Percentiles rank a stretch among this genome's conserved stretches.
phyloP scores from a whole-genome alignment of 2,329 filamentous ascomycete genomes.

The Botryotinia convoluta region DNA sequence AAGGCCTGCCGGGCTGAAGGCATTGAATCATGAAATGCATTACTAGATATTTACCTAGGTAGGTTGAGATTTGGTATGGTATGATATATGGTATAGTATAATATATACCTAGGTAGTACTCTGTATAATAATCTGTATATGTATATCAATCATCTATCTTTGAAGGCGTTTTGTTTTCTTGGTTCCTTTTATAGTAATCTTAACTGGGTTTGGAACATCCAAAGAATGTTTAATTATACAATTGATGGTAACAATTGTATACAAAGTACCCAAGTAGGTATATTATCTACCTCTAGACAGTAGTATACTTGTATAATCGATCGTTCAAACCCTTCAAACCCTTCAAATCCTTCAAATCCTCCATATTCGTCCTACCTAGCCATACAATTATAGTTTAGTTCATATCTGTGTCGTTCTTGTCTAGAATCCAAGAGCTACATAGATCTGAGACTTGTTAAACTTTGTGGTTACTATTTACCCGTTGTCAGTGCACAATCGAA shows the following conservation, averaged over 20 bases:
- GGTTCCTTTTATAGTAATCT: not conserved
- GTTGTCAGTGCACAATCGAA: slow-evolving; percentile 6
- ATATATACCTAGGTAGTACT: not conserved
- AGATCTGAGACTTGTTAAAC: slow-evolving; percentile 6
- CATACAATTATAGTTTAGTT: not conserved
- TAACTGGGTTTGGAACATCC: not conserved
- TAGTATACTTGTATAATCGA: not conserved
- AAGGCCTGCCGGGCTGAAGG: not conserved
- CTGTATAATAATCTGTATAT: not conserved
- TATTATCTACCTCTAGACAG: not conserved
- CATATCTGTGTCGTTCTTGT: not conserved
- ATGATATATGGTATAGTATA: not conserved
- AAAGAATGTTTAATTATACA: not conserved
- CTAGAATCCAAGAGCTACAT: not conserved
- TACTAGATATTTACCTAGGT: not conserved
- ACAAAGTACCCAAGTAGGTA: not conserved
- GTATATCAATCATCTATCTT: not conserved
- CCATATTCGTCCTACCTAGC: not conserved
- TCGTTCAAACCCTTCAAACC: not conserved
- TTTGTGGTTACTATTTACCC: not conserved
- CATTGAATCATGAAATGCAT: not conserved
- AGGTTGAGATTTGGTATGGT: not conserved
- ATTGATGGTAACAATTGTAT: not conserved
- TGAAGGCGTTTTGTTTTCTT: not conserved
- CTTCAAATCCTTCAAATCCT: not conserved